Evolutionary conservation across 805 yeast species (phyloP).

Genomic region (Priceomyces carsonii): DNA sequence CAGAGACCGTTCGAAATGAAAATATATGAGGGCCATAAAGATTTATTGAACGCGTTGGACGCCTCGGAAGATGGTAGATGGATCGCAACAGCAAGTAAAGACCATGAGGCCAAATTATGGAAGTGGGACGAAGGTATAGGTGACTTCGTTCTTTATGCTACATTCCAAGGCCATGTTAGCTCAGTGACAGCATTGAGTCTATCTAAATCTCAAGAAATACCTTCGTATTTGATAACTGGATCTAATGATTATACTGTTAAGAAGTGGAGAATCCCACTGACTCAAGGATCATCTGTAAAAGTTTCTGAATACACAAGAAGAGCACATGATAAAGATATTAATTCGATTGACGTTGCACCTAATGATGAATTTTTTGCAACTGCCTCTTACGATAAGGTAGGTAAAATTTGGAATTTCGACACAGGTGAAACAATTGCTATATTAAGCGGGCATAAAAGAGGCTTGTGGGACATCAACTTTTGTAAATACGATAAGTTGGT

Average conservation of each 20-base stretch:
- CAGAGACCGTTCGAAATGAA: conserved; percentile 59
- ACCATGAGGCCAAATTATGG: conserved; percentile 85
- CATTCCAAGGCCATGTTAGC: conserved; percentile 83
- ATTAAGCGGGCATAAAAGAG: conserved; percentile 88
- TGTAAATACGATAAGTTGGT: conserved; percentile 75
- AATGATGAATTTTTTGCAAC: conserved; percentile 87
- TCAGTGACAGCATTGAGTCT: conserved; percentile 81
- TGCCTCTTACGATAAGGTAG: conserved; percentile 91
- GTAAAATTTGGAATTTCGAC: conserved; percentile 83
- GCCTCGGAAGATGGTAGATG: conserved; percentile 78
- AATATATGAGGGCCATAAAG: conserved; percentile 79
- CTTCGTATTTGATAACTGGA: conserved; percentile 77
- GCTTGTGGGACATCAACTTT: conserved; percentile 89
- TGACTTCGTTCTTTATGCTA: conserved; percentile 50
- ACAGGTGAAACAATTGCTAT: conserved; percentile 88
- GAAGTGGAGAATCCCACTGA: conserved; percentile 74
- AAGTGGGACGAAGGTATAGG: conserved; percentile 46
- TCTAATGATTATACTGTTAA: conserved; percentile 83
- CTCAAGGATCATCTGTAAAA: conserved; percentile 39
- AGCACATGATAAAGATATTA: conserved; percentile 97
- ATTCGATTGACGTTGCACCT: conserved; percentile 86
- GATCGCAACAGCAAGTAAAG: conserved; percentile 93
- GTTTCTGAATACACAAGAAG: conserved; percentile 85
- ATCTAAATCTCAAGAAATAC: conserved; percentile 54
- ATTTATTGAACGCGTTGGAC: conserved; percentile 79